Evolutionary conservation across 2,329 filamentous ascomycete genomes (phyloP), one percentile per base, ranked within the genome.

Genomic region (Ophiostoma ulmi): DNA sequence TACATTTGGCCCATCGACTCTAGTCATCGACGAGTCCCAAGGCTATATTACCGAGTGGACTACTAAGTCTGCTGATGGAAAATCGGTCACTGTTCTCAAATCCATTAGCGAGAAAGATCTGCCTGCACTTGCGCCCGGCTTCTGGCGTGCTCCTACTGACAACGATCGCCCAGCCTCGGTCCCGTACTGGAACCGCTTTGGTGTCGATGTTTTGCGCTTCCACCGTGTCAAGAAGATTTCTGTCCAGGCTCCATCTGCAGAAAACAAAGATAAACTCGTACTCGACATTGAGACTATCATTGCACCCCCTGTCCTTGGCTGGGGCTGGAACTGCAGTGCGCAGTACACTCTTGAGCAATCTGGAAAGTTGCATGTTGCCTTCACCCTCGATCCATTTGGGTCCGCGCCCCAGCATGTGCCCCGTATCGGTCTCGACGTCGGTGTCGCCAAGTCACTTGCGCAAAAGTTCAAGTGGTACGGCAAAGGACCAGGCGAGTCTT

Each of bases 61-160:
- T 2, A 76, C 78, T 22, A 75, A 78, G 76, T 85, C 13, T 78
- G 75, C 8, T 68, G 75, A 0, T 77, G 36, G 52, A 6, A 6
- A 58, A 35, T 13, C n/a, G 3, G 20, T 11, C 20, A 41, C 48
- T 7, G 7, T 71, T 10, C 48, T 71, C 6, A 68, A 14, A 14
- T 7, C 68, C 0, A 31, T 38, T 17, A 26, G n/a, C 7, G 26
- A 31, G 17, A 69, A 13, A 1, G 52, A 22, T 80, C 74, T 77
- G 8, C 77, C 78, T 3, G 82, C 80, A 31, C 77, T 83, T 20
- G 75, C 77, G 10, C 81, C 85, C 1, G 80, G 81, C 6, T 86
- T 91, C 78, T 90, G 87, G 83, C 86, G 88, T 5, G 86, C 88
- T 0, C 83, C 84, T 17, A 91, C 88, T 0, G 87, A 91, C 77